phyloP scores from a whole-genome alignment of 2,329 filamentous ascomycete genomes.

The Chaetothyriales sp. region DNA sequence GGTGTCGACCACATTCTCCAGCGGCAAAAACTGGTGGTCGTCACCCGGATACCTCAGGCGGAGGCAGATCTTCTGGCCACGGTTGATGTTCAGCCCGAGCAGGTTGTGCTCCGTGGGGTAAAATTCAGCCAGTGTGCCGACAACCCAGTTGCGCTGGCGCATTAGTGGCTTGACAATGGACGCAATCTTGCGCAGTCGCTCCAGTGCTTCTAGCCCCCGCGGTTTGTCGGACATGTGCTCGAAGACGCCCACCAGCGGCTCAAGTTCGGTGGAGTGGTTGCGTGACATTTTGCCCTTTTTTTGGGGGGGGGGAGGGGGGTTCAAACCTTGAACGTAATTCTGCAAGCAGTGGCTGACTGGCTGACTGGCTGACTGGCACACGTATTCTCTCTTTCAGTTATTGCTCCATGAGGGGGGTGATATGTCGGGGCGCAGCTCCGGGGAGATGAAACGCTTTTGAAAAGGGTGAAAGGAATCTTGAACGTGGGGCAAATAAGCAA shows the following conservation, averaged over 20 bases:
- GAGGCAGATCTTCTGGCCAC: slow-evolving; percentile 65
- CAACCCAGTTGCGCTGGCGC: slow-evolving; percentile 69
- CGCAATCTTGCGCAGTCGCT: slow-evolving; percentile 63
- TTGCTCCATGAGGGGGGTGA: not conserved
- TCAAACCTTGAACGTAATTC: not conserved
- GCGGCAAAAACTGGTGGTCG: slow-evolving; percentile 59
- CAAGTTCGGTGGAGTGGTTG: slow-evolving; percentile 24
- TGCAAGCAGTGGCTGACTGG: not conserved
- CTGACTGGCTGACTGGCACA: not conserved
- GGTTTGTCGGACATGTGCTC: slow-evolving; percentile 39
- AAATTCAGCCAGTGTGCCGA: slow-evolving; percentile 71
- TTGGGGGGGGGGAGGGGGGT: too few relatives aligned
- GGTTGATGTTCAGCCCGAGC: slow-evolving; percentile 68
- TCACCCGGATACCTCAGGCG: slow-evolving; percentile 67
- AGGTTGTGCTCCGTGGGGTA: slow-evolving; percentile 61
- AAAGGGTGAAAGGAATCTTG: not conserved
- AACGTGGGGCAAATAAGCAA: too few relatives aligned
- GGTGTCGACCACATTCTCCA: slow-evolving; percentile 73
- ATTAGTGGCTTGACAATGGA: slow-evolving; percentile 92
- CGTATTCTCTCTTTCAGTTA: not conserved
- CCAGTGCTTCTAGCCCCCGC: slow-evolving; percentile 38
- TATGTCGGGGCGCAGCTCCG: too few relatives aligned
- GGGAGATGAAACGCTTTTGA: not conserved
- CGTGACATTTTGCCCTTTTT: slow-evolving; percentile 6
- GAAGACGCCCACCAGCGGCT: slow-evolving; percentile 38